These are phyloP conservation scores for Lipomyces anomalus DNA, from an alignment of 805 yeast species.

Conservation along the genomic window DNA sequence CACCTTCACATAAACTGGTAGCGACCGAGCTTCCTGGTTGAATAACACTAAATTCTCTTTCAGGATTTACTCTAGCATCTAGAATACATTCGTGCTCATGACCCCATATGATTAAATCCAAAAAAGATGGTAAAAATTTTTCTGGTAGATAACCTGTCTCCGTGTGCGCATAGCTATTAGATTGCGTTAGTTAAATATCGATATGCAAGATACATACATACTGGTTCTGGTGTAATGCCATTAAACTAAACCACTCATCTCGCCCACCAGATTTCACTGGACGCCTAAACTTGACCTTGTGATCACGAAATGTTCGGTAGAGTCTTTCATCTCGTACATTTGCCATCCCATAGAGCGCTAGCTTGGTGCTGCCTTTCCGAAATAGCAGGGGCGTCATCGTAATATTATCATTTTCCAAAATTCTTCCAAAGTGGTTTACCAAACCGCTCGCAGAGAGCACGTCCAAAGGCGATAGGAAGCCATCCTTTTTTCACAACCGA, in stretches of 20 bases:
- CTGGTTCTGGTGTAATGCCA: conserved; percentile 89
- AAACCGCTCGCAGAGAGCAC: conserved; percentile 73
- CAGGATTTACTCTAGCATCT: conserved; percentile 48
- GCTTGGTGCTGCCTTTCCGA: conserved; percentile 72
- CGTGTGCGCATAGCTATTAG: conserved; percentile 50
- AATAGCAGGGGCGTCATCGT: conserved; percentile 69
- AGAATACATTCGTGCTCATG: conserved; percentile 95
- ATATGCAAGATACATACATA: conserved; percentile 9
- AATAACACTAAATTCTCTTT: conserved; percentile 65
- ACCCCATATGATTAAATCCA: conserved; percentile 90
- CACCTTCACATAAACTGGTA: conserved; percentile 82
- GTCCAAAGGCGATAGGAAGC: conserved; percentile 76
- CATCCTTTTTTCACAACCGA: conserved; percentile 19
- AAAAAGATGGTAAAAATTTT: conserved; percentile 67
- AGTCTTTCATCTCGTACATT: conserved; percentile 86
- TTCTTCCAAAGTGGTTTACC: conserved; percentile 84
- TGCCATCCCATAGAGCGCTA: conserved; percentile 85
- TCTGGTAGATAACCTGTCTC: conserved; percentile 82
- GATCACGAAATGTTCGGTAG: conserved; percentile 73
- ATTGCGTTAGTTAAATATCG: not conserved
- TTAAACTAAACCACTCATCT: conserved; percentile 73
- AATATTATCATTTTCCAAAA: conserved; percentile 67
- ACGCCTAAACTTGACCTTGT: conserved; percentile 68
- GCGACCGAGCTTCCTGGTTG: conserved; percentile 96
- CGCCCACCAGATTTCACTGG: conserved; percentile 38